Percentiles rank a stretch among this genome's conserved stretches.
These are phyloP conservation scores for fission yeast (Schizosaccharomyces pombe) DNA, from an alignment of 805 yeast genomes.

Conservation along the genomic window DNA sequence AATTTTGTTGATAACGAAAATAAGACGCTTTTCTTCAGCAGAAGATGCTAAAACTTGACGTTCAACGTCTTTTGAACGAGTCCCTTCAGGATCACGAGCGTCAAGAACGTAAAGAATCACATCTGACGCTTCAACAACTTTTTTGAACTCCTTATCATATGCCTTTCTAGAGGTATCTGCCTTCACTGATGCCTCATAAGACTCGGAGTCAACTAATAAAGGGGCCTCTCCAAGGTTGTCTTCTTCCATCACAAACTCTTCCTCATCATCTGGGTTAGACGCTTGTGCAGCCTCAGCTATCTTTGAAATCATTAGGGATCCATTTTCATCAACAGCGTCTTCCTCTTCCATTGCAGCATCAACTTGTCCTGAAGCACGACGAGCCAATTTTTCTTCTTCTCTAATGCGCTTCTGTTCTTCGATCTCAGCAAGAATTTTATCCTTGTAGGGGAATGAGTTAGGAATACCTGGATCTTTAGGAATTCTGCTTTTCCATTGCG, in stretches of 20 bases:
- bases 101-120: slow-evolving; percentile 82
- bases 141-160: slow-evolving; percentile 78
- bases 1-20: slow-evolving; percentile 70
- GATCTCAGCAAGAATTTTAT: slow-evolving; percentile 37
- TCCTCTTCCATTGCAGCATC: slow-evolving; percentile 1
- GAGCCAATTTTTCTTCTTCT: slow-evolving; percentile 14
- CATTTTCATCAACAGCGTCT: background rate
- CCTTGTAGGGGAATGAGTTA: slow-evolving; percentile 81
- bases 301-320: background rate
- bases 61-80: slow-evolving; percentile 79
- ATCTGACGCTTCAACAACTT: slow-evolving; percentile 80
- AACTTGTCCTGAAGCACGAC: background rate
- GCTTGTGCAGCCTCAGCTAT: slow-evolving; percentile 8
- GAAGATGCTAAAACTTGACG: slow-evolving; percentile 62
- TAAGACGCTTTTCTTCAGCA: slow-evolving; percentile 42
- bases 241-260: slow-evolving; percentile 15
- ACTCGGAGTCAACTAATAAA: slow-evolving; percentile 1
- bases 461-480: slow-evolving; percentile 91
- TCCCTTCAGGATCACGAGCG: slow-evolving; percentile 91
- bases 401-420: slow-evolving; percentile 27
- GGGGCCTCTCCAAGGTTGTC: slow-evolving; percentile 6
- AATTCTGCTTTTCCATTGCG: slow-evolving; percentile 71
- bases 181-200: background rate
- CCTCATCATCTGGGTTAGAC: slow-evolving; percentile 19
- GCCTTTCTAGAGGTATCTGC: slow-evolving; percentile 34